A percentile compares a stretch with the other conserved stretches of the same genome.
These are phyloP conservation scores for Aspergillus biplanus DNA, from an alignment of 495 filamentous ascomycete species.

Conservation along the genomic window DNA sequence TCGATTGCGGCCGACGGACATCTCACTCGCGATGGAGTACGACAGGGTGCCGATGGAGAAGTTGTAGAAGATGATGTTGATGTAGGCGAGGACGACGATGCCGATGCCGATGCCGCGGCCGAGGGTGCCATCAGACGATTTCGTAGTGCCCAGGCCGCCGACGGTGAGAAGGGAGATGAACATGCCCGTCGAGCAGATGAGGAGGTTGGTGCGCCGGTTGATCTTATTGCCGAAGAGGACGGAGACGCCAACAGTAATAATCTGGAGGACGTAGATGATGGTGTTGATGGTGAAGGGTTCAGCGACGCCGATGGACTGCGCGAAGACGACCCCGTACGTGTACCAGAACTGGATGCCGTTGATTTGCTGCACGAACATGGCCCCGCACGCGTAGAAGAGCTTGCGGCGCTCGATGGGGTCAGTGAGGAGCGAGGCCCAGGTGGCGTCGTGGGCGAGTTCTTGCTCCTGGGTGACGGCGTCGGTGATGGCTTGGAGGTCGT, in stretches of 20 bases:
- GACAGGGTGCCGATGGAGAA: constrained; percentile 38
- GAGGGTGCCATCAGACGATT: constrained; percentile 18
- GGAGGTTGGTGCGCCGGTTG: constrained; percentile 33
- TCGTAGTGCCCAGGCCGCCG: constrained; percentile 37
- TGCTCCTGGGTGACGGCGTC: constrained; percentile 25
- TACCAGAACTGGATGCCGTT: constrained; percentile 46
- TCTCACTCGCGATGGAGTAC: constrained; percentile 37
- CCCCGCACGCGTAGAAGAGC: constrained; percentile 37
- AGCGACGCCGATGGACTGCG: constrained; percentile 36
- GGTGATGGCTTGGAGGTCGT: constrained; percentile 31
- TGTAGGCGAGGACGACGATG: constrained; percentile 38
- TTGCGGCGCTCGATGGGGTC: constrained; percentile 43
- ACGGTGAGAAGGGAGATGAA: constrained; percentile 36
- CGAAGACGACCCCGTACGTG: constrained; percentile 43
- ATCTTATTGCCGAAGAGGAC: constrained; percentile 40
- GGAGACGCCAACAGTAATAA: constrained; percentile 33
- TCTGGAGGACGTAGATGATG: constrained; percentile 41
- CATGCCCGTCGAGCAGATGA: constrained; percentile 34
- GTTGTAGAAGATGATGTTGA: constrained; percentile 43
- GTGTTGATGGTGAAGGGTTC: constrained; percentile 41
- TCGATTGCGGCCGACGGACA: constrained; percentile 42
- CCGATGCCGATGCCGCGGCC: constrained; percentile 23
- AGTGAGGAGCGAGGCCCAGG: constrained; percentile 33
- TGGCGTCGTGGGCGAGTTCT: constrained; percentile 25
- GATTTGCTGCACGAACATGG: constrained; percentile 44